Percentiles rank a stretch among this genome's conserved stretches.
These are phyloP conservation scores for Cladosporium sp. DNA, from an alignment of 2,329 filamentous ascomycete species.

Conservation along the genomic window DNA sequence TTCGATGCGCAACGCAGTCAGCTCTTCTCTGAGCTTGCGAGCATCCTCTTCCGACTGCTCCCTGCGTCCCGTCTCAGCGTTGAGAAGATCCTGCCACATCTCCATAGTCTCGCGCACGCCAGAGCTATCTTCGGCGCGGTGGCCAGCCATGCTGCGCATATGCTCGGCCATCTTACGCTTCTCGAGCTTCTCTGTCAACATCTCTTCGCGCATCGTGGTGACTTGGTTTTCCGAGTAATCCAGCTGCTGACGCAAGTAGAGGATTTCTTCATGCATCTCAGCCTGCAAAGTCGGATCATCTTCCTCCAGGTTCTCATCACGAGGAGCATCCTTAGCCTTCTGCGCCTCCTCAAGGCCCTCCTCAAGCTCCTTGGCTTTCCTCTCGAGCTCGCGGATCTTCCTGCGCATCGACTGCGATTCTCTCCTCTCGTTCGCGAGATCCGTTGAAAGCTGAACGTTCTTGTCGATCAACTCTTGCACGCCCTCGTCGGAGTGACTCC, in stretches of 20 bases:
- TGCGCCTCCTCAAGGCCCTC: constrained; percentile 39
- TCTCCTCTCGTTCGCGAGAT: constrained; percentile 79
- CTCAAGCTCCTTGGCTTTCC: constrained; percentile 60
- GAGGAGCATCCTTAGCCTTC: constrained; percentile 34
- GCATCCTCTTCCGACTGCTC: constrained; percentile 91
- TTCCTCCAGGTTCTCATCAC: constrained; percentile 22
- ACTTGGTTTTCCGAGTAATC: constrained; percentile 81
- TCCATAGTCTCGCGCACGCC: constrained; percentile 52
- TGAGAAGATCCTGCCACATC: constrained; percentile 91
- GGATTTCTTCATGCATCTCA: constrained; percentile 77
- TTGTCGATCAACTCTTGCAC: constrained; percentile 98
- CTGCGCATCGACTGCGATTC: constrained; percentile 81
- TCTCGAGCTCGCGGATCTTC: constrained; percentile 80
- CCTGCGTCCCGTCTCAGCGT: constrained; percentile 82
- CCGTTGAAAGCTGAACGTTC: constrained; percentile 92
- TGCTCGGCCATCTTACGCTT: constrained; percentile 82
- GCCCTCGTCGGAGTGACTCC: constrained; percentile 90
- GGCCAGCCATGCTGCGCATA: constrained; percentile 55
- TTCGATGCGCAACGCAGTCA: constrained; percentile 52
- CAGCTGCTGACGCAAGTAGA: constrained; percentile 77
- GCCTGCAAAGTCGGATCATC: constrained; percentile 40
- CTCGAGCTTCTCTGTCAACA: constrained; percentile 72
- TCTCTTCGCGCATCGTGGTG: constrained; percentile 74
- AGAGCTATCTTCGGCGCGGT: constrained; percentile 25
- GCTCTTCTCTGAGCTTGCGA: constrained; percentile 74